A percentile compares a stretch with the other conserved stretches of the same genome.
These are phyloP conservation scores for Xerocomus brunneocitrinus DNA, from an alignment of 768 basidiomycete species.

Conservation along the genomic window DNA sequence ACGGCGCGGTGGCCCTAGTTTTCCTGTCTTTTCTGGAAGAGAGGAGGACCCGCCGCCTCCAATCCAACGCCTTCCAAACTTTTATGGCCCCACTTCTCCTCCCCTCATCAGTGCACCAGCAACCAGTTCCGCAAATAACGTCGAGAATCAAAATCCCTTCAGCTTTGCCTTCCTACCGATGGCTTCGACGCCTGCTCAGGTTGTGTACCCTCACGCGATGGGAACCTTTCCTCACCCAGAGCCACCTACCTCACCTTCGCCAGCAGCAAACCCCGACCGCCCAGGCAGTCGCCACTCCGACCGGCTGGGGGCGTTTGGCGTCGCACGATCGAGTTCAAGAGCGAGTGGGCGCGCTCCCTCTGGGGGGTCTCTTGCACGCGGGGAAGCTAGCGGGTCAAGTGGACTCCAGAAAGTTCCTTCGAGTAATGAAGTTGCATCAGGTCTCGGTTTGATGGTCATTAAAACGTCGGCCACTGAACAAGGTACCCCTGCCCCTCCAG, in stretches of 20 bases:
- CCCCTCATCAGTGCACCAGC: conserved; percentile 31
- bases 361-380: conserved; percentile 24
- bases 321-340: conserved; percentile 37
- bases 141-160: conserved; percentile 54
- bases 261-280: conserved; percentile 29
- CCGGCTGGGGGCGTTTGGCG: conserved; percentile 25
- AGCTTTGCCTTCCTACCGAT: conserved; percentile 48
- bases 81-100: conserved; percentile 43
- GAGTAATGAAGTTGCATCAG: conserved; percentile 46
- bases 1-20: conserved; percentile 35
- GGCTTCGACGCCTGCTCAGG: conserved; percentile 49
- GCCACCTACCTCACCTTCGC: conserved; percentile 33
- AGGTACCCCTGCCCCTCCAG: conserved; percentile 40
- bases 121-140: conserved; percentile 46
- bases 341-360: conserved; percentile 28
- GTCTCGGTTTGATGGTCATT: conserved; percentile 39
- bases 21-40: conserved; percentile 46
- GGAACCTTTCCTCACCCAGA: conserved; percentile 33
- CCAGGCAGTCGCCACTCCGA: conserved; percentile 34
- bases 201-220: conserved; percentile 35
- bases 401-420: conserved; percentile 31
- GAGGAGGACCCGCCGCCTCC: conserved; percentile 46
- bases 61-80: conserved; percentile 48
- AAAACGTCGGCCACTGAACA: conserved; percentile 37
- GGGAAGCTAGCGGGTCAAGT: conserved; percentile 23